These are phyloP conservation scores for Paragyromitra xinjiangensis DNA, from an alignment of 495 filamentous ascomycete genomes.

Conservation along the genomic window DNA sequence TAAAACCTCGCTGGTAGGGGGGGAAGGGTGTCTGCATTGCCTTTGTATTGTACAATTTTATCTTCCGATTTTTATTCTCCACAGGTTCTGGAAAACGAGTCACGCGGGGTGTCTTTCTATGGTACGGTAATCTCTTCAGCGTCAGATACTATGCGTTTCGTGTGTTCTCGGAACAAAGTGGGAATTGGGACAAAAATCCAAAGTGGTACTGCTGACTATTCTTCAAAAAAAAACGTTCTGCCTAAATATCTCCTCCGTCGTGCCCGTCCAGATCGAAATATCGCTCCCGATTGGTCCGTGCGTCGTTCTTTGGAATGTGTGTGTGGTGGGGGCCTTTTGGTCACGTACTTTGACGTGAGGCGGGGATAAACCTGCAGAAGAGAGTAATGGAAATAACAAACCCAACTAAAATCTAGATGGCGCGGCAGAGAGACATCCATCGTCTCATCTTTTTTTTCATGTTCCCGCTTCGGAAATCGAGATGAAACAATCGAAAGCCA, in stretches of 20 bases:
- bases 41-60: background rate
- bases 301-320: background rate
- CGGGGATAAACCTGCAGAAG: background rate
- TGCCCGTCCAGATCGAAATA: background rate
- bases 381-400: background rate
- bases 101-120: background rate
- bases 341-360: constrained; percentile 3
- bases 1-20: background rate
- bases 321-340: background rate
- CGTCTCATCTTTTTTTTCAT: background rate
- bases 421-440: background rate
- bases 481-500: constrained; percentile 16
- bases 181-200: background rate
- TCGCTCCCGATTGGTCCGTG: constrained; percentile 1
- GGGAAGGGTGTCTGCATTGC: background rate
- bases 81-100: constrained; percentile 10
- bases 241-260: background rate
- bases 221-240: constrained; percentile 1
- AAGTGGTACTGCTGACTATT: background rate
- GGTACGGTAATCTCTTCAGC: background rate
- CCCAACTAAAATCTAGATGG: background rate
- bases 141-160: background rate
- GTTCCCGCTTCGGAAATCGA: constrained; percentile 6
- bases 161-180: background rate
- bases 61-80: constrained; percentile 13